These are phyloP conservation scores for Coprinopsis marcescibilis DNA, from an alignment of 768 basidiomycete species.

Conservation along the genomic window DNA sequence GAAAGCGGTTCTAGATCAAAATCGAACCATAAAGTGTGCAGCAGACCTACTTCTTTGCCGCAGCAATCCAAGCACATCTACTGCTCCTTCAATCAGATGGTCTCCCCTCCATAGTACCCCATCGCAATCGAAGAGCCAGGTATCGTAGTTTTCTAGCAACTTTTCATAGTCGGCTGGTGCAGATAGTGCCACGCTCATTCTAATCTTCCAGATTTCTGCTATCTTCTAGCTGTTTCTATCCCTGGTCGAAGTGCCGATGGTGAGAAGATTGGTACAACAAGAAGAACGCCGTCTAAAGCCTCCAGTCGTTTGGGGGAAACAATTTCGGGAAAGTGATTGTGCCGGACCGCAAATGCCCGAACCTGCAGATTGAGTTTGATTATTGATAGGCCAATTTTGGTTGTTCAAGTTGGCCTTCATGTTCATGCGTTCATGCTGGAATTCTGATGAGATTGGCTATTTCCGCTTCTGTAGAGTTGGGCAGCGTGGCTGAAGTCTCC, in stretches of 20 bases:
- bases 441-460: neutral
- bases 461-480: neutral
- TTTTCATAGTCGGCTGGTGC: slow-evolving; percentile 39
- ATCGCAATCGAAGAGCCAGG: slow-evolving; percentile 96
- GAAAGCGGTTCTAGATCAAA: slow-evolving; percentile 4
- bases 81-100: slow-evolving; percentile 68
- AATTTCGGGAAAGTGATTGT: neutral
- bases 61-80: slow-evolving; percentile 68
- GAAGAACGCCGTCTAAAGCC: slow-evolving; percentile 1
- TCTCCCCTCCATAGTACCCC: slow-evolving; percentile 92
- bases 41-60: slow-evolving; percentile 59
- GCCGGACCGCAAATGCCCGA: neutral
- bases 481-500: no score
- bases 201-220: no score
- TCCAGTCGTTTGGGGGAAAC: neutral
- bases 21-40: slow-evolving; percentile 2
- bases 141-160: slow-evolving; percentile 69
- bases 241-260: neutral
- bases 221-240: neutral
- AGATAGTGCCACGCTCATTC: slow-evolving; percentile 35
- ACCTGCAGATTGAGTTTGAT: no score
- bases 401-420: neutral
- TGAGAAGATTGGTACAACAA: neutral
- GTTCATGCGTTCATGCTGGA: neutral
- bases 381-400: no score